Evolutionary conservation across 1,284 basidiomycete genomes (phyloP).

Genomic region (Papiliotrema flavescens): DNA sequence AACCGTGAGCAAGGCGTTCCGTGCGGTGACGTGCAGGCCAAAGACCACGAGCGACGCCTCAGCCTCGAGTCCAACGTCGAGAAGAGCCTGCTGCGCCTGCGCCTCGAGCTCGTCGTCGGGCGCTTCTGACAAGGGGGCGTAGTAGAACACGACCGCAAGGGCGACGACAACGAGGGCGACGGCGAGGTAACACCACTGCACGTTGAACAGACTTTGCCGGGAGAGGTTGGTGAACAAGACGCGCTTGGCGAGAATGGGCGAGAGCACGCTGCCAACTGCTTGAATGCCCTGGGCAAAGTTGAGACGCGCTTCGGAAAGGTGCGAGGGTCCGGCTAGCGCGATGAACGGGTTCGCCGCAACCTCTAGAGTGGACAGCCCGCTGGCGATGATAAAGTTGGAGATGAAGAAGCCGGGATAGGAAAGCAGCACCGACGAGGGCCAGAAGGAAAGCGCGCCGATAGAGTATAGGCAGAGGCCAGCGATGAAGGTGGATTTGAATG

Average conservation of each 20-base stretch:
- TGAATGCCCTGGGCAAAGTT: conserved; percentile 48
- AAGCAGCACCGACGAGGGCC: conserved; percentile 43
- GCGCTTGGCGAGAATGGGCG: conserved; percentile 39
- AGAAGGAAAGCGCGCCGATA: conserved; percentile 45
- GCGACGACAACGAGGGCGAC: conserved; percentile 44
- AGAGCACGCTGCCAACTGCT: conserved; percentile 36
- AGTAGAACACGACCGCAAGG: conserved; percentile 45
- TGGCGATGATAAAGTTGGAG: conserved; percentile 42
- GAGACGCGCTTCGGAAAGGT: conserved; percentile 40
- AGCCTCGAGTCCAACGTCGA: conserved; percentile 18
- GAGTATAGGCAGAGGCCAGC: conserved; percentile 43
- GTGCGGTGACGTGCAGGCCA: conserved; percentile 8
- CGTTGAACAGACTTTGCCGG: conserved; percentile 34
- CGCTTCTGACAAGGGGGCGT: conserved; percentile 43
- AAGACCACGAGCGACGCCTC: conserved; percentile 5
- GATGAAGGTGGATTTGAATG: conserved; percentile 48
- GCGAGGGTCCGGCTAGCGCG: conserved; percentile 44
- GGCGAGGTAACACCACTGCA: conserved; percentile 49
- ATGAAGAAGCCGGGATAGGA: conserved; percentile 45
- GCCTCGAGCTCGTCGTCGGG: conserved; percentile 39
- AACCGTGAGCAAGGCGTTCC: conserved; percentile 17
- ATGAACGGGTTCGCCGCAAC: conserved; percentile 48
- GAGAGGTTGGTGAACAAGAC: conserved; percentile 33
- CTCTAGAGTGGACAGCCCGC: conserved; percentile 42
- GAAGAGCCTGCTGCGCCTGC: conserved; percentile 27